Evolutionary conservation across 495 filamentous ascomycete genomes (phyloP), one percentile per base, ranked within the genome.

Genomic region (Rusavskia elegans): DNA sequence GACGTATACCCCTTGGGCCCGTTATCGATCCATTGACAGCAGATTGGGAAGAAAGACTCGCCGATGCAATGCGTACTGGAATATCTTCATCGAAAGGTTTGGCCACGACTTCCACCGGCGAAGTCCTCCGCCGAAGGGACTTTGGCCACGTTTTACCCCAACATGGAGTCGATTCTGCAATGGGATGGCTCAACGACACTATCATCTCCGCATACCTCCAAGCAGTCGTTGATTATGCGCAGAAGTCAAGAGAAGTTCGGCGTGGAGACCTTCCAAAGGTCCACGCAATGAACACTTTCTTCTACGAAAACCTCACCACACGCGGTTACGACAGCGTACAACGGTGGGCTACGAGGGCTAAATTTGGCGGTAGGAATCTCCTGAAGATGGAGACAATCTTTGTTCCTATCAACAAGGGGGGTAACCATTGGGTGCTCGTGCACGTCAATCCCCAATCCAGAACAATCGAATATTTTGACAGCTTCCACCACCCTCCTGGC

Each of bases 151-250:
- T 83, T 54, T 52, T 61, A 23, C 59, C 62, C 9, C 51, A 58
- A 32, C 21, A 50, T 13, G 53, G 53, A 7, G 49, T 53, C 16
- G 57, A 59, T 17, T 64, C 65, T 14, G 51, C 63, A 2, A 59
- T 62, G 9, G 68, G 66, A 0, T 95, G 88, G 88, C 68, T 95
- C 0, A 92, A 94, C 58, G 87, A 94, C 63, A 83, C 89, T 49
- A 74, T 86, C 19, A 81, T 94, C 58, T 87, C 85, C 54, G 72
- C 76, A 2, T 82, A 82, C 23, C 65, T 92, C 8, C 63, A 70
- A 1, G 62, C 78, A 21, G 65, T 88, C 21, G 73, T 83, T 16
- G 70, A 78, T 3, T 74, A 78, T 49, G 66, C 82, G 38, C 81
- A 82, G 45, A 61, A 75, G 36, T 61, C 66, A 16, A 63, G 70